These are phyloP conservation scores for Phytopythium boreale DNA, from an alignment of 352 stramenopile genomes.

Conservation along the genomic window DNA sequence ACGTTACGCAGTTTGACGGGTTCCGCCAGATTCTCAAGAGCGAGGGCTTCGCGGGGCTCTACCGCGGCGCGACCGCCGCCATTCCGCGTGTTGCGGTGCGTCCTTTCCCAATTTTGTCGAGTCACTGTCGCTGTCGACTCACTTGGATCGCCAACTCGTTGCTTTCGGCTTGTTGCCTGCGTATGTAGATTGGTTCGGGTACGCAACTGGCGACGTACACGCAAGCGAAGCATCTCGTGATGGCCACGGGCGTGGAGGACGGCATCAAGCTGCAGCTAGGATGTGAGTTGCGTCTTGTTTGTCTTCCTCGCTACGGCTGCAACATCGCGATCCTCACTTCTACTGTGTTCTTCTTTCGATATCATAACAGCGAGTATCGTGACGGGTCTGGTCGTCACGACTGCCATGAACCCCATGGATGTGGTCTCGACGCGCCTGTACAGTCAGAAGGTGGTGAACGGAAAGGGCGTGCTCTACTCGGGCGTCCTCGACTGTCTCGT, in stretches of 20 bases:
- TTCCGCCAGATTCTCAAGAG: constrained; percentile 72
- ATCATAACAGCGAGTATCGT: constrained; percentile 61
- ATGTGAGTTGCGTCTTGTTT: constrained; percentile 34
- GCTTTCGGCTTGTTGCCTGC: neutral
- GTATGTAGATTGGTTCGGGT: constrained; percentile 66
- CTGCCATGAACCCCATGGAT: constrained; percentile 87
- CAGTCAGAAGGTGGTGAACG: constrained; percentile 85
- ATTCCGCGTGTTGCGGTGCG: constrained; percentile 76
- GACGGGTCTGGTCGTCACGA: constrained; percentile 76
- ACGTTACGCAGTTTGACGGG: constrained; percentile 54
- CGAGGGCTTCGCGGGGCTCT: constrained; percentile 70
- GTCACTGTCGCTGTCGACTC: too few relatives aligned
- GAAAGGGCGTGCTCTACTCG: constrained; percentile 79
- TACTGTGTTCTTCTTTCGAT: neutral
- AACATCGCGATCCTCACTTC: neutral
- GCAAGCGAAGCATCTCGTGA: constrained; percentile 78
- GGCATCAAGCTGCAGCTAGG: constrained; percentile 74
- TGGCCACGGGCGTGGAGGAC: constrained; percentile 71
- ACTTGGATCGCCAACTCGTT: too few relatives aligned
- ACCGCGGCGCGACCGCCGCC: constrained; percentile 67
- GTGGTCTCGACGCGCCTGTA: constrained; percentile 86
- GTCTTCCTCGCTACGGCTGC: neutral
- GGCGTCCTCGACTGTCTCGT: constrained; percentile 70
- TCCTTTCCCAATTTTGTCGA: neutral
- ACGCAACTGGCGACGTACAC: constrained; percentile 85